Evolutionary conservation across 2,329 filamentous ascomycete species (phyloP).

Genomic region (Penicillium sp.): DNA sequence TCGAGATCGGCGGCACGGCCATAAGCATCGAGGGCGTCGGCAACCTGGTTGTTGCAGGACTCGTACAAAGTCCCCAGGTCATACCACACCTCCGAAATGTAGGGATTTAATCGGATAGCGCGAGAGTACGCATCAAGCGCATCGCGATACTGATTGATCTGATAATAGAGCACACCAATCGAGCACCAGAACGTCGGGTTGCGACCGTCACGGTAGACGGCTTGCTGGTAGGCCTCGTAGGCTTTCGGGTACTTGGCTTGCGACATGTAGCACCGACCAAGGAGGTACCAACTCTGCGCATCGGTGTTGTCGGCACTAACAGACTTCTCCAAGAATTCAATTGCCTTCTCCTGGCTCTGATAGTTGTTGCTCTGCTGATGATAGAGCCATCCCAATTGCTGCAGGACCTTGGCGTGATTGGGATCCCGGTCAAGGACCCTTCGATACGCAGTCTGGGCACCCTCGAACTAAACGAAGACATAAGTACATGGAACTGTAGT

Average conservation of each 20-base stretch:
- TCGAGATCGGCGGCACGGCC: conserved; percentile 91
- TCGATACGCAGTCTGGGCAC: conserved; percentile 84
- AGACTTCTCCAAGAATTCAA: conserved; percentile 95
- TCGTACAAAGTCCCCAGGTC: conserved; percentile 97
- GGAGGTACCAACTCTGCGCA: conserved; percentile 96
- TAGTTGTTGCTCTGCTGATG: conserved; percentile 93
- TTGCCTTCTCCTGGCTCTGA: conserved; percentile 87
- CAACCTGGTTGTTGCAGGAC: conserved; percentile 97
- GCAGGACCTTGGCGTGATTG: conserved; percentile 93
- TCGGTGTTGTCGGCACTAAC: conserved; percentile 93
- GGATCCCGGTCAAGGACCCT: conserved; percentile 91
- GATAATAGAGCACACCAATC: conserved; percentile 97
- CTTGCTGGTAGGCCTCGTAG: conserved; percentile 97
- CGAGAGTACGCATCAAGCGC: conserved; percentile 95
- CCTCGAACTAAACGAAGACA: conserved; percentile 66
- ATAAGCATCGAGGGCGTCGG: conserved; percentile 92
- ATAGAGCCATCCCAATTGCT: conserved; percentile 95
- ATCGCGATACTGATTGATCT: conserved; percentile 99
- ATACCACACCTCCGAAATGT: conserved; percentile 99
- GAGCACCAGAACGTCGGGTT: conserved; percentile 99
- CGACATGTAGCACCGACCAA: conserved; percentile 98
- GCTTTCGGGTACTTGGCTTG: conserved; percentile 98
- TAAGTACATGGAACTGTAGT: neutral
- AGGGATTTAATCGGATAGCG: conserved; percentile 91
- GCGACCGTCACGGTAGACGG: conserved; percentile 92